Evolutionary conservation across 225 moss, liverwort and hornwort species (phyloP).

Genomic region (Bryum argenteum): DNA sequence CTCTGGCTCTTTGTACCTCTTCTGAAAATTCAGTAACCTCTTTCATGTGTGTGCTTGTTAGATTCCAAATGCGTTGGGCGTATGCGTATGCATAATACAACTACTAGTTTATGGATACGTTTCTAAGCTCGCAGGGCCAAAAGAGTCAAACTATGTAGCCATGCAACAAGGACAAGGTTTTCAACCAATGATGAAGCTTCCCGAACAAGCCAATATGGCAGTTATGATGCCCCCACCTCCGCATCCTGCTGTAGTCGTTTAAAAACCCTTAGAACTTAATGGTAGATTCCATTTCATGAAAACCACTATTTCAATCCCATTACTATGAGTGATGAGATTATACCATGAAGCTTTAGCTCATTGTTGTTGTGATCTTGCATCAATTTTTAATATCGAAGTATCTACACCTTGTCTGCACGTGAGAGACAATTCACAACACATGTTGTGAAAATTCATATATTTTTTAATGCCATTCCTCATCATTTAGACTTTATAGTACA

Average conservation of each 20-base stretch:
- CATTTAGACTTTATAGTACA: no score
- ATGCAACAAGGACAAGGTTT: conserved; percentile 24
- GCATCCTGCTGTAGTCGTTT: conserved; percentile 15
- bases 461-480: no score
- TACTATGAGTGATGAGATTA: no score
- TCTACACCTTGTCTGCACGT: neutral
- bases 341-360: no score
- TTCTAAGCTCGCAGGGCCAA: neutral
- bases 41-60: neutral
- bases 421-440: no score
- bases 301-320: neutral
- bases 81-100: conserved; percentile 44
- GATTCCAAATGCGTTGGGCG: conserved; percentile 53
- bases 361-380: neutral
- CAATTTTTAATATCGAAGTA: neutral
- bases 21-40: no score
- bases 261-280: conserved; percentile 10
- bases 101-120: conserved; percentile 39
- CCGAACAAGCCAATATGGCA: neutral
- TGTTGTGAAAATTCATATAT: no score
- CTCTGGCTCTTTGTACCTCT: no score
- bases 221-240: neutral
- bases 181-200: neutral
- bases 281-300: neutral
- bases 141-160: neutral